Evolutionary conservation across 352 stramenopile species (phyloP).

Genomic region (Hyaloperonospora arabidopsidis): DNA sequence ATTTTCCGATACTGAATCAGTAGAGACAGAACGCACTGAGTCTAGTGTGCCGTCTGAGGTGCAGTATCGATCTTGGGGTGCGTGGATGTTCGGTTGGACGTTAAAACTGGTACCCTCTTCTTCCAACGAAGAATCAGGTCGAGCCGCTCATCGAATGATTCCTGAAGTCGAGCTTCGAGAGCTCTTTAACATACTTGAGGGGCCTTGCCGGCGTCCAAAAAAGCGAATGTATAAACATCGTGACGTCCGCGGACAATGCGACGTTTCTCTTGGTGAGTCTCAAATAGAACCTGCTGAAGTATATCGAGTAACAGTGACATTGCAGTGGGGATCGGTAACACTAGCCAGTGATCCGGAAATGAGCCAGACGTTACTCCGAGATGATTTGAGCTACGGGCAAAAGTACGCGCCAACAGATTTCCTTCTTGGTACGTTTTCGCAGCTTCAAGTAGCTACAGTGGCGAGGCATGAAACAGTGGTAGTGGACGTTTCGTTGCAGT

Average conservation of each 20-base stretch:
- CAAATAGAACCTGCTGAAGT: conserved; percentile 41
- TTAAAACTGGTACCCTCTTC: conserved; percentile 47
- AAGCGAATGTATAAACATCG: conserved; percentile 36
- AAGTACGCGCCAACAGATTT: conserved; percentile 75
- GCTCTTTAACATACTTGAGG: conserved; percentile 83
- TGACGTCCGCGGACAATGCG: conserved; percentile 17
- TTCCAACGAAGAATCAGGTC: conserved; percentile 21
- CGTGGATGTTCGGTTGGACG: conserved; percentile 84
- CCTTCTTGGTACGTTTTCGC: conserved; percentile 64
- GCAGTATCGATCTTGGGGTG: conserved; percentile 70
- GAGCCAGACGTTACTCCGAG: conserved; percentile 49
- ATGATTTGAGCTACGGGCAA: conserved; percentile 53
- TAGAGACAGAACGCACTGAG: conserved; percentile 71
- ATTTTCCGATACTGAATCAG: conserved; percentile 71
- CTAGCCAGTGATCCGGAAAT: conserved; percentile 68
- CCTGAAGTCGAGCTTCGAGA: conserved; percentile 78
- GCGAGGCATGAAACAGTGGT: conserved; percentile 61
- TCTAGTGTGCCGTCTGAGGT: conserved; percentile 63
- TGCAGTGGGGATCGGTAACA: conserved; percentile 70
- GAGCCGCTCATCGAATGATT: conserved; percentile 39
- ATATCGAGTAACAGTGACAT: conserved; percentile 60
- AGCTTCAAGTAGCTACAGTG: conserved; percentile 68
- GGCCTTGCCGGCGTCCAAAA: conserved; percentile 60
- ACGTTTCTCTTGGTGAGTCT: conserved; percentile 30
- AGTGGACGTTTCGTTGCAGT: conserved; percentile 79